Evolutionary conservation across 2,329 filamentous ascomycete genomes (phyloP), one percentile per base, ranked within the genome.

Genomic region (Colletotrichum musicola): DNA sequence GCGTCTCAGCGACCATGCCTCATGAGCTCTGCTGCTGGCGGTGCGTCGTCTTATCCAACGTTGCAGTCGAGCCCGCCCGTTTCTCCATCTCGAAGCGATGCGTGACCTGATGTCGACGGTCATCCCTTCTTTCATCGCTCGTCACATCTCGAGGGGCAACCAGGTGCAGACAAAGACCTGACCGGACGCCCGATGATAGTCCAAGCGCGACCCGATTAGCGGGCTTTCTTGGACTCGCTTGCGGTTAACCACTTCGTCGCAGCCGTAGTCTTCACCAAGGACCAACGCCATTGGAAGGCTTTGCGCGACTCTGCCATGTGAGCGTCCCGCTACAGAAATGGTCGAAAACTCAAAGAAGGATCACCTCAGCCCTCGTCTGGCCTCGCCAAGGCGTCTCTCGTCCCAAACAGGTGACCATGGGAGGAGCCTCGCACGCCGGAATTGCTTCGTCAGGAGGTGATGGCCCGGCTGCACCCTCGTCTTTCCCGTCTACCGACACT

Each of bases 251-350:
- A 50, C 18, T 60, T 42, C 42, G 30, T 27, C 14, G 40, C 40
- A 38, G 47, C 40, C 27, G 38, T 46, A 16, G 47, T 27, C 38
- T 58, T 25, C 10, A 35, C 9, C 30, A 35, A 35, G 30, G 30
- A 10, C 30, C 30, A 38, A 51, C 14, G 27, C 30, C 35, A 51
- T 30, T 25, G 20, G 20, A 18, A 9, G 30, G 7, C 30, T 35
- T 35, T 44, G 46, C 30, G 49, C 50, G 13, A 40, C 22, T 54
- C 22, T 30, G 20, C 55, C 42, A 60, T 22, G 30, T 60, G 55
- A 61, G 56, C 50, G 12, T 61, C 55, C 55, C 55, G 62, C 56
- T 69, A 61, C 56, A 57, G 49, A 51, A 66, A 66, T 38, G 66
- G 56, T 20, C 35, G 20, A 35, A 61, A 69, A 56, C 50, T 66